Conservation (phyloP, 139 green algal species). For the Astrephomene gubernaculifera region DNA sequence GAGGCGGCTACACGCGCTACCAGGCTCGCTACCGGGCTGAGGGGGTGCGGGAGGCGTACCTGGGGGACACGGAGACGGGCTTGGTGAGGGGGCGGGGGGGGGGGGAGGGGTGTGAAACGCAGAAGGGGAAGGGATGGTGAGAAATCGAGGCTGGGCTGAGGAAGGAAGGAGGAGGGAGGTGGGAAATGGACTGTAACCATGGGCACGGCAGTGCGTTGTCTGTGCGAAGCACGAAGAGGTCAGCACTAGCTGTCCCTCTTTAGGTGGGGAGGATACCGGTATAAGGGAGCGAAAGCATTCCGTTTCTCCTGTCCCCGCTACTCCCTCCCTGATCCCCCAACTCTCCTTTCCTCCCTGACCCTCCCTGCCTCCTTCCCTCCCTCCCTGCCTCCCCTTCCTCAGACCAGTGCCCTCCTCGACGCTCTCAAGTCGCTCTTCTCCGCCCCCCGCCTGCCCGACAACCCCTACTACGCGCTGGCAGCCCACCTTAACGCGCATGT, state of each 20-base stretch:
- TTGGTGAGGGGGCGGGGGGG: too few relatives aligned
- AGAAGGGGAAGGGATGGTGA: too few relatives aligned
- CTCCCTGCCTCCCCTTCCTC: not conserved
- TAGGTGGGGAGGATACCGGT: too few relatives aligned
- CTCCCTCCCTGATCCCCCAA: not conserved
- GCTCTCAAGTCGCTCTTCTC: constrained; percentile 60
- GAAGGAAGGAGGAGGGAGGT: too few relatives aligned
- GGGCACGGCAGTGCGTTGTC: too few relatives aligned
- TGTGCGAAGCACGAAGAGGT: too few relatives aligned
- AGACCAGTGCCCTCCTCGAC: constrained; percentile 54
- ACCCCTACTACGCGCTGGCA: constrained; percentile 69
- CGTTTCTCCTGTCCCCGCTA: not conserved
- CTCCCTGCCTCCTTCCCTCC: not conserved
- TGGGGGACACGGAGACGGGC: constrained; percentile 31
- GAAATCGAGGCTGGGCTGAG: too few relatives aligned
- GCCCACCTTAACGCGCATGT: constrained; percentile 53
- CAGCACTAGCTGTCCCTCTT: too few relatives aligned
- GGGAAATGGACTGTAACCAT: too few relatives aligned
- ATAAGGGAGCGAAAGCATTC: too few relatives aligned
- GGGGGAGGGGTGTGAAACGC: too few relatives aligned
- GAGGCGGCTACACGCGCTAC: not conserved
- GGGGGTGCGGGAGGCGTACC: constrained; percentile 46
- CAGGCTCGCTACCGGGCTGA: constrained; percentile 8
- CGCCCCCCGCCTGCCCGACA: constrained; percentile 62
- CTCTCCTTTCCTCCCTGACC: not conserved